A percentile compares a stretch with the other conserved stretches of the same genome.
phyloP scores from a whole-genome alignment of 1,284 basidiomycete genomes.

The Ceratobasidium theobromae region DNA sequence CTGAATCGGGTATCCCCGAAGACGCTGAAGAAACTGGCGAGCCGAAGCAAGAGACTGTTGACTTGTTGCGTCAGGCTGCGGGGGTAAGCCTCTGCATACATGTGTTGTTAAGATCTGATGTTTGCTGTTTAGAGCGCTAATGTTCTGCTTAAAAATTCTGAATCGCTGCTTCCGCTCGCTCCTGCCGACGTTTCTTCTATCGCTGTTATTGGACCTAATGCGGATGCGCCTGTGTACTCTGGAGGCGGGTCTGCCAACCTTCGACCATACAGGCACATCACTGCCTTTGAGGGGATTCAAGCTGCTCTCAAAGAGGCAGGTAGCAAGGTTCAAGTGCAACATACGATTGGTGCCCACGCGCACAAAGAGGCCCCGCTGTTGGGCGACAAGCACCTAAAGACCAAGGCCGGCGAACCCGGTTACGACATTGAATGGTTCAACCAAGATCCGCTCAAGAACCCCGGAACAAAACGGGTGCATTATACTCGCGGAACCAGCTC shows the following conservation, averaged over 20 bases:
- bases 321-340: constrained; percentile 10
- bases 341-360: constrained; percentile 42
- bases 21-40: constrained; percentile 38
- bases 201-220: constrained; percentile 61
- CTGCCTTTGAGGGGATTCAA: constrained; percentile 50
- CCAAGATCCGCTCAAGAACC: constrained; percentile 45
- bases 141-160: constrained; percentile 55
- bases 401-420: constrained; percentile 42
- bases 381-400: constrained; percentile 43
- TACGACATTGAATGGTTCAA: constrained; percentile 53
- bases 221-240: constrained; percentile 53
- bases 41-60: constrained; percentile 44
- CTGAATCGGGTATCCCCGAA: constrained; percentile 35
- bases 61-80: constrained; percentile 49
- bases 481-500: constrained; percentile 44
- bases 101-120: background rate
- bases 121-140: constrained; percentile 39
- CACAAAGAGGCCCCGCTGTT: constrained; percentile 17
- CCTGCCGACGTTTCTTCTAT: constrained; percentile 45
- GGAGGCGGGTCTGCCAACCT: constrained; percentile 58
- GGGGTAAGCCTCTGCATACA: constrained; percentile 42
- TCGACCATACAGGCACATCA: constrained; percentile 53
- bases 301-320: constrained; percentile 45
- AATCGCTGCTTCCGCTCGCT: constrained; percentile 48
- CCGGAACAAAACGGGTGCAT: constrained; percentile 40